Percentiles rank a stretch among this genome's conserved stretches.
Conservation (phyloP, 768 basidiomycete species). For the Epithele typhae region DNA sequence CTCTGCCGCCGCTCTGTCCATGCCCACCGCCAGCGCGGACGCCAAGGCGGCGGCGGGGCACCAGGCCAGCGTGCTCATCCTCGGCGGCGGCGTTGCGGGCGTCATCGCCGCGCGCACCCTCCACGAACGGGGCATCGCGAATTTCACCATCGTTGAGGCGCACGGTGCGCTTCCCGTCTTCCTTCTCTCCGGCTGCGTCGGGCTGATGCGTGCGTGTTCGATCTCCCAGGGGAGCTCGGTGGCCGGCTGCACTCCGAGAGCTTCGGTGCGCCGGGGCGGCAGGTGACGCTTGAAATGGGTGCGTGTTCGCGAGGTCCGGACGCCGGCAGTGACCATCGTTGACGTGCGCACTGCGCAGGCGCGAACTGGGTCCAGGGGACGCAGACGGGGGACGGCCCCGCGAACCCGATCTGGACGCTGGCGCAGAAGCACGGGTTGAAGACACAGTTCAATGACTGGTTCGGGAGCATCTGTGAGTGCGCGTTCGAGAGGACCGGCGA, state of each 20-base stretch:
- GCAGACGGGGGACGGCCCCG: conserved; percentile 38
- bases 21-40: no score
- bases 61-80: conserved; percentile 39
- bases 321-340: no score
- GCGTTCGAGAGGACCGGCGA: no score
- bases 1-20: no score
- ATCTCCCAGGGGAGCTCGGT: conserved; percentile 37
- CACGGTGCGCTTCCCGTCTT: conserved; percentile 20
- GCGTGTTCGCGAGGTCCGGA: conserved; percentile 37
- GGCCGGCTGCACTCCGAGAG: conserved; percentile 45
- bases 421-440: conserved; percentile 46
- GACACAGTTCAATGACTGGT: conserved; percentile 35
- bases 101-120: conserved; percentile 58
- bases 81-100: conserved; percentile 64
- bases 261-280: conserved; percentile 35
- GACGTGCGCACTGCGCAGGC: conserved; percentile 8
- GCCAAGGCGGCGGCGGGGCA: neutral
- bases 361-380: conserved; percentile 37
- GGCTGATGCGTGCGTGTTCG: no score
- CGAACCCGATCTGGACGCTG: conserved; percentile 54
- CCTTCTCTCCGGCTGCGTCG: no score
- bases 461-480: conserved; percentile 23
- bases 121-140: conserved; percentile 44
- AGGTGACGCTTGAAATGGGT: conserved; percentile 38
- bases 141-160: conserved; percentile 57